Percentiles rank a stretch among this genome's conserved stretches.
These are phyloP conservation scores for Whalleya microplaca DNA, from an alignment of 2,329 filamentous ascomycete species.

Conservation along the genomic window DNA sequence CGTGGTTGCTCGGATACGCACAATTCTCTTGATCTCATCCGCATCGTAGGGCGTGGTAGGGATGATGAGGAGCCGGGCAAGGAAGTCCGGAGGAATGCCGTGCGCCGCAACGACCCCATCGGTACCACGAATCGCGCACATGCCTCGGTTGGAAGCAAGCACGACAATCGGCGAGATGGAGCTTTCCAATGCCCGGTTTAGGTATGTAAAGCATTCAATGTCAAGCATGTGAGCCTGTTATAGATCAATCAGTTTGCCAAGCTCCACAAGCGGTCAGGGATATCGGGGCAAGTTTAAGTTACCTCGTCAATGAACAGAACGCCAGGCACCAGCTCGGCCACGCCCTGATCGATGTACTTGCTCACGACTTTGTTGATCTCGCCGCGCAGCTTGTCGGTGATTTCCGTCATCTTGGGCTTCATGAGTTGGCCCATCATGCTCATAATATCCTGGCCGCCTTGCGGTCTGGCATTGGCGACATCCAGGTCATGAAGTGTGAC, in stretches of 20 bases:
- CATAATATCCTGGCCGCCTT: slow-evolving; percentile 99
- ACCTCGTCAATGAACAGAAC: slow-evolving; percentile 99
- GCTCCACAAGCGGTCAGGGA: neutral
- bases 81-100: slow-evolving; percentile 90
- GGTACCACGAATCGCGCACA: slow-evolving; percentile 89
- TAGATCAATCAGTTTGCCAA: slow-evolving; percentile 18
- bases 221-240: slow-evolving; percentile 96
- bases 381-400: slow-evolving; percentile 91
- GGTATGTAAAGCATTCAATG: slow-evolving; percentile 98
- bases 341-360: slow-evolving; percentile 98
- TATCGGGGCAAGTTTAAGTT: slow-evolving; percentile 34
- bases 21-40: slow-evolving; percentile 90
- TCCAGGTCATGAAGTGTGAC: slow-evolving; percentile 97
- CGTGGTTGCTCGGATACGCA: slow-evolving; percentile 79
- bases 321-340: slow-evolving; percentile 96
- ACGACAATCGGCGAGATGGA: slow-evolving; percentile 96
- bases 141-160: slow-evolving; percentile 93
- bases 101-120: slow-evolving; percentile 83
- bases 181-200: slow-evolving; percentile 96
- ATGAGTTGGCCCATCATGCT: slow-evolving; percentile 99
- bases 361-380: slow-evolving; percentile 99
- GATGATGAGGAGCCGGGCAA: slow-evolving; percentile 92
- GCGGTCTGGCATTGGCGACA: slow-evolving; percentile 90
- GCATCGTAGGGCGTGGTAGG: slow-evolving; percentile 88
- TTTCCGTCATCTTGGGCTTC: slow-evolving; percentile 99